Conservation (phyloP, 2,329 filamentous ascomycete species). For the Alternaria sp. region DNA sequence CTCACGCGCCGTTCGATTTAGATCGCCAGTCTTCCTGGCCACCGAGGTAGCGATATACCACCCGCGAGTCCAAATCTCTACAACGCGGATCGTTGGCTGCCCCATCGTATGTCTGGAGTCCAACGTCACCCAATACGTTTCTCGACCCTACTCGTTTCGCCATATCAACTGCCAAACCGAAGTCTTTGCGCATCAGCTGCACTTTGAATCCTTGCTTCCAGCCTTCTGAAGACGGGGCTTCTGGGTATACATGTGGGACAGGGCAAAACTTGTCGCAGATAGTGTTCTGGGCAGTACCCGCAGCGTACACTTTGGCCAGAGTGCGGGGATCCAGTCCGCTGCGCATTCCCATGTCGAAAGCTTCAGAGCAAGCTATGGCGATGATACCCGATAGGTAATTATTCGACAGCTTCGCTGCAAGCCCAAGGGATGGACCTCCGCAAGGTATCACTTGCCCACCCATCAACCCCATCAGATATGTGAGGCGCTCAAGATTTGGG, state of each 20-base stretch:
- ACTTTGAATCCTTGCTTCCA: constrained; percentile 65
- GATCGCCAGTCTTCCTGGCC: constrained; percentile 59
- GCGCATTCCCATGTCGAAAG: constrained; percentile 66
- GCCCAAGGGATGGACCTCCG: constrained; percentile 61
- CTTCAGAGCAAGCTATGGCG: constrained; percentile 64
- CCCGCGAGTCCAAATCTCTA: constrained; percentile 62
- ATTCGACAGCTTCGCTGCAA: constrained; percentile 66
- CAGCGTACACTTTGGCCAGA: constrained; percentile 59
- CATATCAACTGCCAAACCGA: constrained; percentile 61
- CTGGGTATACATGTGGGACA: constrained; percentile 57
- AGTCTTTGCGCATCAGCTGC: constrained; percentile 66
- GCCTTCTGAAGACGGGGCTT: constrained; percentile 56
- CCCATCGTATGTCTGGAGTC: constrained; percentile 59
- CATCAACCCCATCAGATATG: constrained; percentile 58
- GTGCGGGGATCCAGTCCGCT: constrained; percentile 62
- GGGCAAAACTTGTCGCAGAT: constrained; percentile 61
- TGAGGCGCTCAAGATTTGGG: constrained; percentile 53
- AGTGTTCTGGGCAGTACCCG: constrained; percentile 59
- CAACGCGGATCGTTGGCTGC: constrained; percentile 60
- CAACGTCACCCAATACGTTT: constrained; percentile 58
- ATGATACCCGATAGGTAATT: constrained; percentile 67
- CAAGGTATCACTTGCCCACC: constrained; percentile 62
- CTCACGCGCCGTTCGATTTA: constrained; percentile 19
- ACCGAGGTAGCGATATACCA: constrained; percentile 63
- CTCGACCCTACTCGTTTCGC: constrained; percentile 59